A percentile compares a stretch with the other conserved stretches of the same genome.
Conservation (phyloP, 2,329 filamentous ascomycete species). For the Knufia petricola region DNA sequence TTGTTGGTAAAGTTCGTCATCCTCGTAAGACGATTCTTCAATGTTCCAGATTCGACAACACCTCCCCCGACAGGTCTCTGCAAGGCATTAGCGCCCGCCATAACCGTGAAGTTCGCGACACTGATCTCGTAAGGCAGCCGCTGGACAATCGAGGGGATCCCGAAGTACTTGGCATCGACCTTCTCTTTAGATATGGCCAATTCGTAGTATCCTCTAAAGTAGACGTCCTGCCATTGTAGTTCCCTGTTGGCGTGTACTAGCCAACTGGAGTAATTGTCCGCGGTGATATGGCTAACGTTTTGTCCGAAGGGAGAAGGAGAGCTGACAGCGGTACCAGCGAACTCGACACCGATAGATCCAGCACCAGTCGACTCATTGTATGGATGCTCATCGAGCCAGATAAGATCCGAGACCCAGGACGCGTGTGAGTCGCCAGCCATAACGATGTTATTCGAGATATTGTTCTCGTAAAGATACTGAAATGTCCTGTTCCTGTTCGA, state of each 20-base stretch:
- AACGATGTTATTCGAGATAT: slow-evolving; percentile 62
- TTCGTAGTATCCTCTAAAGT: slow-evolving; percentile 63
- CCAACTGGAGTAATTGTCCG: slow-evolving; percentile 33
- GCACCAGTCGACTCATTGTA: slow-evolving; percentile 45
- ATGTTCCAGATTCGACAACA: slow-evolving; percentile 31
- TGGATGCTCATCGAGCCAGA: slow-evolving; percentile 44
- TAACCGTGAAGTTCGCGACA: slow-evolving; percentile 59
- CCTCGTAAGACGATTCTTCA: slow-evolving; percentile 24
- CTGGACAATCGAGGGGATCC: slow-evolving; percentile 45
- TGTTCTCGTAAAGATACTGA: slow-evolving; percentile 53
- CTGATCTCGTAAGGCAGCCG: slow-evolving; percentile 55
- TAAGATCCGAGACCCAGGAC: slow-evolving; percentile 52
- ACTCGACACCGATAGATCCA: slow-evolving; percentile 51
- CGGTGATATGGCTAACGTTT: slow-evolving; percentile 42
- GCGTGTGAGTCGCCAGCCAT: slow-evolving; percentile 62
- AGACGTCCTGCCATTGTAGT: slow-evolving; percentile 62
- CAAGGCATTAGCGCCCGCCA: slow-evolving; percentile 50
- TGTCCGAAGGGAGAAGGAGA: slow-evolving; percentile 49
- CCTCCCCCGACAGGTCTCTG: slow-evolving; percentile 38
- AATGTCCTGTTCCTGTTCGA: slow-evolving; percentile 62
- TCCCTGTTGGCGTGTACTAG: slow-evolving; percentile 47
- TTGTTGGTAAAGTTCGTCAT: too few species aligned
- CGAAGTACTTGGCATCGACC: slow-evolving; percentile 54
- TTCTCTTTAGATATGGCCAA: slow-evolving; percentile 48
- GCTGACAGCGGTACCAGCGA: slow-evolving; percentile 57